Conservation (phyloP, 306 rosid species). For the Cicer judaicum region DNA sequence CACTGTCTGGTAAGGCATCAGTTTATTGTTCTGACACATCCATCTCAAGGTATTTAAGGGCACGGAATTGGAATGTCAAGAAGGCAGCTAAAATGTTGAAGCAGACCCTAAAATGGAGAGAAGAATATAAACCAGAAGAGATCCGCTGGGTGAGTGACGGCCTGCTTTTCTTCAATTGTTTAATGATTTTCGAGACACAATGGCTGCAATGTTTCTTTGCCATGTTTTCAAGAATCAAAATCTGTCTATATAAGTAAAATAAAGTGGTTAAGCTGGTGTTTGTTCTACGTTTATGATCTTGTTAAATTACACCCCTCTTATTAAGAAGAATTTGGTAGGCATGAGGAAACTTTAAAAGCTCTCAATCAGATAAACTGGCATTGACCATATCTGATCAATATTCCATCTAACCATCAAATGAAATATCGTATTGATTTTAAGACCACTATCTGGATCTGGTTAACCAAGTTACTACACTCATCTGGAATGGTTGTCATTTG, state of each 20-base stretch:
- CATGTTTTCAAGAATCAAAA: neutral
- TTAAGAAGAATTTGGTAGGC: neutral
- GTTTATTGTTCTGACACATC: slow-evolving; percentile 80
- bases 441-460: slow-evolving; percentile 2
- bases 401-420: slow-evolving; percentile 10
- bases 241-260: neutral
- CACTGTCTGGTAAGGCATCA: slow-evolving; percentile 64
- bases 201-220: slow-evolving; percentile 8
- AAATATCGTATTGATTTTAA: slow-evolving; percentile 10
- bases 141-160: slow-evolving; percentile 76
- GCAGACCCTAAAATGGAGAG: slow-evolving; percentile 83
- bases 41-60: slow-evolving; percentile 73
- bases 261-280: slow-evolving; percentile 18
- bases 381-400: slow-evolving; percentile 34
- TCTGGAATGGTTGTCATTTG: slow-evolving; percentile 18
- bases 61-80: slow-evolving; percentile 94
- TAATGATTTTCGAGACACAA: slow-evolving; percentile 7
- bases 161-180: slow-evolving; percentile 19
- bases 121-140: slow-evolving; percentile 81
- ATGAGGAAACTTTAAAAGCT: neutral
- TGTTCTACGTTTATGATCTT: neutral
- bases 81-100: slow-evolving; percentile 85
- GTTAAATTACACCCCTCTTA: neutral
- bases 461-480: slow-evolving; percentile 5
- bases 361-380: slow-evolving; percentile 18